phyloP scores from a whole-genome alignment of 1,284 basidiomycete species.

The Trichosporon sp. region DNA sequence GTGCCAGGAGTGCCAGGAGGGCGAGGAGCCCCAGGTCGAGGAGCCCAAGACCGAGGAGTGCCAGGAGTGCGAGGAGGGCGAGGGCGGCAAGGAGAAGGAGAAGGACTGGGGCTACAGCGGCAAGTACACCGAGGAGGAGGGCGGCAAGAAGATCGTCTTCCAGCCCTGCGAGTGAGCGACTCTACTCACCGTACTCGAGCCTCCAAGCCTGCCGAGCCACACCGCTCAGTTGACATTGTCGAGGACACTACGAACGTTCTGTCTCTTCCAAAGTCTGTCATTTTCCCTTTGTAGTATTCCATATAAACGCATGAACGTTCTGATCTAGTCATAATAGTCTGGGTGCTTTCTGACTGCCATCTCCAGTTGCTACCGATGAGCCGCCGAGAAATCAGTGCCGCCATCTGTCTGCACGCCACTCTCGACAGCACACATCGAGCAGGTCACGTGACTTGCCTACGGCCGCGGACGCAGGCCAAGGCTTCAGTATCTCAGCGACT shows the following conservation, averaged over 20 bases:
- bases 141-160: neutral
- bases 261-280: neutral
- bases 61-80: neutral
- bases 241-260: neutral
- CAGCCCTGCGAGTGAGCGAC: neutral
- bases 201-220: neutral
- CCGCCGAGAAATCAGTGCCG: too few relatives aligned
- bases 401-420: too few relatives aligned
- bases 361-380: too few relatives aligned
- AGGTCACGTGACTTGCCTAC: too few relatives aligned
- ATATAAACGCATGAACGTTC: neutral
- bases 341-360: too few relatives aligned
- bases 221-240: neutral
- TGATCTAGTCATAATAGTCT: neutral
- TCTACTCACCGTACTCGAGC: neutral
- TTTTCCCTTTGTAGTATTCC: neutral
- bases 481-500: too few relatives aligned
- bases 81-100: neutral
- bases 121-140: neutral
- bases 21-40: neutral
- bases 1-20: neutral
- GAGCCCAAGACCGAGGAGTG: neutral
- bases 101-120: neutral
- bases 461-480: too few relatives aligned
- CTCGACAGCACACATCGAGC: too few relatives aligned